These are phyloP conservation scores for Staphylotrichum tortipilum DNA, from an alignment of 495 filamentous ascomycete genomes.

Conservation along the genomic window DNA sequence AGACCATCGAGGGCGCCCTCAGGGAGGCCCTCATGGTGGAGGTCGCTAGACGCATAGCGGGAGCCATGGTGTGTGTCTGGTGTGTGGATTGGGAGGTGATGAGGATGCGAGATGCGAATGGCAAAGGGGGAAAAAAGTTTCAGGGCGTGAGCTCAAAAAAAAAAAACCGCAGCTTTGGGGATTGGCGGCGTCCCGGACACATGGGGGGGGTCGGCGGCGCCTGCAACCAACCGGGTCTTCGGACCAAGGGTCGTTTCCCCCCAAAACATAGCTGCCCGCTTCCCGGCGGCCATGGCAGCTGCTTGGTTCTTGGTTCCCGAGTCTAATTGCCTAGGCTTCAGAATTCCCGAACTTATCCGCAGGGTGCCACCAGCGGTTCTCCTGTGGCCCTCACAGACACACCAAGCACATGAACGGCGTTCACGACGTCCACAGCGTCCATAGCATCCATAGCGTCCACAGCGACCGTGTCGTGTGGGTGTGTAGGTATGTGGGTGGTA, in stretches of 20 bases:
- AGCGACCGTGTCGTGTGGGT: too few species aligned
- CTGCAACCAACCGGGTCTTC: constrained; percentile 14
- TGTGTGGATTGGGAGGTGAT: constrained; percentile 14
- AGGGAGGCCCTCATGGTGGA: constrained; percentile 66
- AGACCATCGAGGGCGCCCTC: constrained; percentile 49
- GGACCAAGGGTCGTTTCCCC: background rate
- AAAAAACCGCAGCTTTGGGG: constrained; percentile 19
- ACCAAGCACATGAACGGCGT: too few species aligned
- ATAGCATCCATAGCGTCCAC: too few species aligned
- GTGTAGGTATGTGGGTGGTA: too few species aligned
- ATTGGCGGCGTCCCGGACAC: constrained; percentile 14
- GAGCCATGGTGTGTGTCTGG: constrained; percentile 54
- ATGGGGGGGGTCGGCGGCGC: constrained; percentile 9
- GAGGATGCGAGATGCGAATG: constrained; percentile 17
- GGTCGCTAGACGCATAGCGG: constrained; percentile 66
- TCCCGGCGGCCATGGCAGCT: too few species aligned
- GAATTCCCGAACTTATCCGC: background rate
- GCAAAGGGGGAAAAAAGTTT: constrained; percentile 19
- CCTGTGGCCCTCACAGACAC: too few species aligned
- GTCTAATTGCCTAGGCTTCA: background rate
- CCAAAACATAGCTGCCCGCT: background rate
- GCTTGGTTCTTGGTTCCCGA: background rate
- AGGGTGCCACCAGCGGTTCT: background rate
- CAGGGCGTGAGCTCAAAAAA: constrained; percentile 22
- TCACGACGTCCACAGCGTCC: too few species aligned